These are phyloP conservation scores for Aureobasidium sp. DNA, from an alignment of 2,329 filamentous ascomycete genomes.

Conservation along the genomic window DNA sequence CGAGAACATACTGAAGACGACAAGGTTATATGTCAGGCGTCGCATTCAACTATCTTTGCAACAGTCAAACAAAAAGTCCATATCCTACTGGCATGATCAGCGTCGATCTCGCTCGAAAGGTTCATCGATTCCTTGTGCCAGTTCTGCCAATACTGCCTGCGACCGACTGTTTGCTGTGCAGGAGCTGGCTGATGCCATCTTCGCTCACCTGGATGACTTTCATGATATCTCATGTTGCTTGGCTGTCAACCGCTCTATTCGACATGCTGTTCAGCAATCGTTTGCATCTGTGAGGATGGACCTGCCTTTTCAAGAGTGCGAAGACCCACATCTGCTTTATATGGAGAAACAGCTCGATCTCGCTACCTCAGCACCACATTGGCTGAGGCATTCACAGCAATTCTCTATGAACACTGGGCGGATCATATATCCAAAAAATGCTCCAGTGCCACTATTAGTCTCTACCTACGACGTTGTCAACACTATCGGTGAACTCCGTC, in stretches of 20 bases:
- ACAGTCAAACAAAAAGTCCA: neutral
- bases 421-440: neutral
- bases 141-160: neutral
- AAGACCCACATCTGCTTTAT: neutral
- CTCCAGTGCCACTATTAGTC: neutral
- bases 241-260: neutral
- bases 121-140: neutral
- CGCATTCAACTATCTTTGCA: neutral
- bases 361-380: neutral
- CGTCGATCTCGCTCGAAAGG: neutral
- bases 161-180: neutral
- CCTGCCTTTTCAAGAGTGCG: neutral
- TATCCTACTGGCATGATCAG: neutral
- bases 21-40: neutral
- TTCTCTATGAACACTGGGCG: neutral
- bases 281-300: neutral
- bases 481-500: neutral
- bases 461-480: neutral
- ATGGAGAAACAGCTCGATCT: slow-evolving; percentile 1
- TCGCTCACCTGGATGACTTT: neutral
- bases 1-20: neutral
- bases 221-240: neutral
- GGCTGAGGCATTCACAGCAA: neutral
- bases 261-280: neutral
- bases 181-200: neutral